These are phyloP conservation scores for Acanthamoeba quina DNA, from an alignment of 208 protist genomes.

Conservation along the genomic window DNA sequence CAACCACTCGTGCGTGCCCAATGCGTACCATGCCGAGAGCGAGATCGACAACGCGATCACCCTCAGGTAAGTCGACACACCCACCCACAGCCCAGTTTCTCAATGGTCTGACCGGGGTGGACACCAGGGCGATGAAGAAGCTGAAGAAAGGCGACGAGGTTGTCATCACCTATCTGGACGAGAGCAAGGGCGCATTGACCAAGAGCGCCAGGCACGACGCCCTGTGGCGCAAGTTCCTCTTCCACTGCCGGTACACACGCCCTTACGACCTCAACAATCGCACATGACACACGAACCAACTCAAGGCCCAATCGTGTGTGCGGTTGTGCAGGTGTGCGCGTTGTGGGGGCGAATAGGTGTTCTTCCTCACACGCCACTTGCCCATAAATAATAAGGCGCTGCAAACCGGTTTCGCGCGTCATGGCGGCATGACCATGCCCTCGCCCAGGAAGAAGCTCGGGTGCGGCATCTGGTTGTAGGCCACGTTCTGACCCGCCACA, in stretches of 20 bases:
- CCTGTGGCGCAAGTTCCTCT: conserved; percentile 42
- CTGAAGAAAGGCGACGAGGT: conserved; percentile 33
- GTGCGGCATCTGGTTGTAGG: conserved; percentile 22
- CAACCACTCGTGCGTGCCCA: conserved; percentile 48
- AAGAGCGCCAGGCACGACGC: conserved; percentile 13
- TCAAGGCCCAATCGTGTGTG: no score
- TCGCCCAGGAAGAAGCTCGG: conserved; percentile 6
- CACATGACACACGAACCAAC: no score
- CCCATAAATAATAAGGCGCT: no score
- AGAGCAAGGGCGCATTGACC: background rate
- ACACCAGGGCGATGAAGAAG: background rate
- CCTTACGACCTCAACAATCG: no score
- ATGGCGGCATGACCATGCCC: background rate
- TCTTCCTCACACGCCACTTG: no score
- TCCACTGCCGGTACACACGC: background rate
- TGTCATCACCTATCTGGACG: conserved; percentile 16
- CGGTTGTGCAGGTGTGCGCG: no score
- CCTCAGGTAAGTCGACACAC: background rate
- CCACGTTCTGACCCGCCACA: background rate
- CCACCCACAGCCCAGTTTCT: background rate
- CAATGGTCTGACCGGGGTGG: no score
- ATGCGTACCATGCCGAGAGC: background rate
- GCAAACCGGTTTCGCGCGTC: no score
- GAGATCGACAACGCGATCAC: background rate
- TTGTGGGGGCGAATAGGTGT: no score